Evolutionary conservation across 768 basidiomycete species (phyloP).

Genomic region (Ramaria sp.): DNA sequence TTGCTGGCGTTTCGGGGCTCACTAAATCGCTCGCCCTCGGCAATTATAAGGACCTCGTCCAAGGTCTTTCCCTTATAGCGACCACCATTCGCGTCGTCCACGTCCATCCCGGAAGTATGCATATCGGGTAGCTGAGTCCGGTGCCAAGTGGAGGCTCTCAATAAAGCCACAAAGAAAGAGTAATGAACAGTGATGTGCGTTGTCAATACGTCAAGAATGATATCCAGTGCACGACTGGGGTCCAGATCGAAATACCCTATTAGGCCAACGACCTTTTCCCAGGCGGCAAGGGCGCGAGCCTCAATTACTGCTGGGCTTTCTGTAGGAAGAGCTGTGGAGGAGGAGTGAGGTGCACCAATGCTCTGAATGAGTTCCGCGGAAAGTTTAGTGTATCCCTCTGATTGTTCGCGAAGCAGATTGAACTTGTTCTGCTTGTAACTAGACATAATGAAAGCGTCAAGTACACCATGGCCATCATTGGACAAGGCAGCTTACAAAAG

Average conservation of each 20-base stretch:
- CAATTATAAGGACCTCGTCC: slow-evolving; percentile 53
- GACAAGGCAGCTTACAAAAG: slow-evolving; percentile 53
- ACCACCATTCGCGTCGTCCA: neutral
- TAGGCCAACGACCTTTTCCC: slow-evolving; percentile 79
- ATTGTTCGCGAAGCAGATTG: slow-evolving; percentile 93
- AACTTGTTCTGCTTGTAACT: slow-evolving; percentile 98
- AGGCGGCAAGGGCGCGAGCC: slow-evolving; percentile 56
- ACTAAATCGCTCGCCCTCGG: slow-evolving; percentile 26
- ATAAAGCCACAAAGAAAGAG: slow-evolving; percentile 77
- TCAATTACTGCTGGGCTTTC: slow-evolving; percentile 50
- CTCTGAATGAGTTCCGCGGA: slow-evolving; percentile 71
- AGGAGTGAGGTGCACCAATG: slow-evolving; percentile 65
- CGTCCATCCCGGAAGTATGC: neutral
- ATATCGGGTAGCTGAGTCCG: neutral
- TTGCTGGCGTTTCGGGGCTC: slow-evolving; percentile 21
- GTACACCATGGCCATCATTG: neutral
- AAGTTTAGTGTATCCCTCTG: slow-evolving; percentile 94
- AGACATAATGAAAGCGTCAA: neutral
- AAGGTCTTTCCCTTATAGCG: slow-evolving; percentile 49
- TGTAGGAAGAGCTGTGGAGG: slow-evolving; percentile 50
- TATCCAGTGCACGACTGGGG: slow-evolving; percentile 86
- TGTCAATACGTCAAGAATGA: slow-evolving; percentile 86
- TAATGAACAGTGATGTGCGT: slow-evolving; percentile 74
- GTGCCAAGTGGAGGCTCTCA: slow-evolving; percentile 83
- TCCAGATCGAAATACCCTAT: slow-evolving; percentile 96